Conservation (phyloP, 2,329 filamentous ascomycete genomes). For the Fusarium nisikadoi region DNA sequence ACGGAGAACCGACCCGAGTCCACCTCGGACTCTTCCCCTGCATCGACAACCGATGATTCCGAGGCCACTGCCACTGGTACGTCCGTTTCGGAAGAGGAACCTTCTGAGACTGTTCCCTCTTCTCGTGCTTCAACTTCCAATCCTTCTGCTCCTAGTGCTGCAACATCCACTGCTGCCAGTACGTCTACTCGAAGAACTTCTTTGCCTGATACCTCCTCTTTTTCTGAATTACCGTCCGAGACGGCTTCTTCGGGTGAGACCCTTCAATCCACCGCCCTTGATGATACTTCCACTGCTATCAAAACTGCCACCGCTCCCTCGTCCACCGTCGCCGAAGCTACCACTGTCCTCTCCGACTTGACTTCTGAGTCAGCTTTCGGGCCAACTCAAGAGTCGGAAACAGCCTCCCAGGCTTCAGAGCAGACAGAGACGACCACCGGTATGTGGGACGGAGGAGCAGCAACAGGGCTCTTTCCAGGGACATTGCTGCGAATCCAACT, state of each 20-base stretch:
- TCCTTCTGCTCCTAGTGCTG: slow-evolving; percentile 41
- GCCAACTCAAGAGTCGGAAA: slow-evolving; percentile 19
- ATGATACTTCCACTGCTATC: slow-evolving; percentile 26
- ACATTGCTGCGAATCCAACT: slow-evolving; percentile 17
- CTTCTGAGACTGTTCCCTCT: slow-evolving; percentile 42
- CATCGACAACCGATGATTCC: slow-evolving; percentile 38
- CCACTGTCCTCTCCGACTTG: slow-evolving; percentile 7
- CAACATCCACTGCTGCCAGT: slow-evolving; percentile 46
- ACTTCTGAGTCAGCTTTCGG: slow-evolving; percentile 21
- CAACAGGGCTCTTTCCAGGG: slow-evolving; percentile 17
- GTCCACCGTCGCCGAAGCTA: slow-evolving; percentile 15
- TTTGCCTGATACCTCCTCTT: slow-evolving; percentile 44
- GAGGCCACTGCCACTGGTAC: slow-evolving; percentile 46
- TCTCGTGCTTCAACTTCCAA: slow-evolving; percentile 45
- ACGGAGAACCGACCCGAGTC: slow-evolving; percentile 18
- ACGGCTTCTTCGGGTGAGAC: slow-evolving; percentile 43
- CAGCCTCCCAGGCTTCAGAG: slow-evolving; percentile 28
- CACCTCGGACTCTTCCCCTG: slow-evolving; percentile 26
- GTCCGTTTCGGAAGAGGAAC: slow-evolving; percentile 43
- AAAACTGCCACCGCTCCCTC: slow-evolving; percentile 21
- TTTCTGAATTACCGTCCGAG: slow-evolving; percentile 44
- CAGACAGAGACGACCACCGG: slow-evolving; percentile 40
- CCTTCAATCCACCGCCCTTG: slow-evolving; percentile 31
- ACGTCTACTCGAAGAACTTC: slow-evolving; percentile 47
- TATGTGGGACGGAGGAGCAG: slow-evolving; percentile 45